Conservation (phyloP, 768 basidiomycete genomes). For the Calocybe gangraenosa region DNA sequence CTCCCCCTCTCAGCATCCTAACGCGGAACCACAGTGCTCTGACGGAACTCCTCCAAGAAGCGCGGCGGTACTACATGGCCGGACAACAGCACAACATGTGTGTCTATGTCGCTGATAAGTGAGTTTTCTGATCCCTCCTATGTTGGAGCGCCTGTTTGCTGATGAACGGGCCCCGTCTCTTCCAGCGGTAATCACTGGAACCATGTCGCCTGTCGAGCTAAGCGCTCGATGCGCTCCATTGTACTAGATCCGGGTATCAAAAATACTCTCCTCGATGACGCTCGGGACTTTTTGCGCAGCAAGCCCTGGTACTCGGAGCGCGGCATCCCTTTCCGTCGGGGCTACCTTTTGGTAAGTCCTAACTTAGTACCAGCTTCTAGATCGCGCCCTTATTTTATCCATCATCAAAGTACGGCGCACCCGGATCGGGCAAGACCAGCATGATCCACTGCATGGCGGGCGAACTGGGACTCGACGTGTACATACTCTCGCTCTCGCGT, state of each 20-base stretch:
- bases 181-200: conserved; percentile 40
- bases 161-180: too few relatives aligned
- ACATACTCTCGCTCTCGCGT: conserved; percentile 58
- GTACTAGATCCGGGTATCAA: conserved; percentile 56
- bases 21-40: conserved; percentile 34
- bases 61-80: conserved; percentile 31
- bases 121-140: neutral
- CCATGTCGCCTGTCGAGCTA: conserved; percentile 45
- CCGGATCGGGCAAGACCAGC: conserved; percentile 70
- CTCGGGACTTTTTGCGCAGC: conserved; percentile 52
- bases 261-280: conserved; percentile 55
- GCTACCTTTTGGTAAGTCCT: conserved; percentile 47
- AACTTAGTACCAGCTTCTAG: neutral
- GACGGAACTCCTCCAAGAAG: conserved; percentile 38
- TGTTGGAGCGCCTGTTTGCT: neutral
- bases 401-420: conserved; percentile 52
- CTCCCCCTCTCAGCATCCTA: conserved; percentile 30
- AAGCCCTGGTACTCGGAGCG: conserved; percentile 60
- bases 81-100: conserved; percentile 36
- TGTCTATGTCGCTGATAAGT: conserved; percentile 40
- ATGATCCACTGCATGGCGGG: conserved; percentile 66
- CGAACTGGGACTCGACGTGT: conserved; percentile 64
- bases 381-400: neutral
- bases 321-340: conserved; percentile 67
- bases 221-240: conserved; percentile 53